These are phyloP conservation scores for Phytophthora citrophthora DNA, from an alignment of 352 stramenopile genomes.

Conservation along the genomic window DNA sequence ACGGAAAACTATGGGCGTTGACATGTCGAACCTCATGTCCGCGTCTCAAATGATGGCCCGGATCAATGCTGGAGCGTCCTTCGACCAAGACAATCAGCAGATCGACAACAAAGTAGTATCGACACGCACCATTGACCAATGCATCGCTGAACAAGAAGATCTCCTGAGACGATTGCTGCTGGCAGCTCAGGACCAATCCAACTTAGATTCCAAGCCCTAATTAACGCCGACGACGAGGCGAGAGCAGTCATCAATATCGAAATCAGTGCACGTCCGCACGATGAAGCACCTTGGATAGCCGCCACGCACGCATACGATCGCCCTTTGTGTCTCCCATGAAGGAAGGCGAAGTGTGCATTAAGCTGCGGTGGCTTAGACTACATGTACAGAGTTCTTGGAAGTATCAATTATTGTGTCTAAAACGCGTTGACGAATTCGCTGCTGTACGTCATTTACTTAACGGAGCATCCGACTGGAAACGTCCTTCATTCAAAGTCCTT, in stretches of 20 bases:
- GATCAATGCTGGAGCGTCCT: constrained; percentile 25
- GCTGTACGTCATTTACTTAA: background rate
- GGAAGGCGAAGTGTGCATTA: background rate
- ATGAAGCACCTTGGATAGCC: constrained; percentile 22
- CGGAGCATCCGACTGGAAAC: background rate
- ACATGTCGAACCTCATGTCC: constrained; percentile 37
- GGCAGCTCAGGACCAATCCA: constrained; percentile 22
- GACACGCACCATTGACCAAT: constrained; percentile 30
- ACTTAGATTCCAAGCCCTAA: constrained; percentile 12
- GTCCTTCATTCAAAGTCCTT: constrained; percentile 1
- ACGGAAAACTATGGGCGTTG: constrained; percentile 18
- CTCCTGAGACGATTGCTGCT: constrained; percentile 35
- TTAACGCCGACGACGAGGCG: constrained; percentile 2
- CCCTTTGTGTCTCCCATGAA: constrained; percentile 1
- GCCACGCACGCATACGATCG: constrained; percentile 11
- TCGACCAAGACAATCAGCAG: constrained; percentile 13
- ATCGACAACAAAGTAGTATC: constrained; percentile 3
- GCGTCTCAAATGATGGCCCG: constrained; percentile 32
- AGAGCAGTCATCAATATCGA: constrained; percentile 12
- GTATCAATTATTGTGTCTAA: too few species aligned
- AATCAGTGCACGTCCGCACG: constrained; percentile 4
- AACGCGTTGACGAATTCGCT: background rate
- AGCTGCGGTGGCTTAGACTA: too few species aligned
- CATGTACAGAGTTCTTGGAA: too few species aligned
- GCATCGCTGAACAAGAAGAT: constrained; percentile 43